These are phyloP conservation scores for Phytophthora chlamydospora DNA, from an alignment of 352 stramenopile genomes.

Conservation along the genomic window DNA sequence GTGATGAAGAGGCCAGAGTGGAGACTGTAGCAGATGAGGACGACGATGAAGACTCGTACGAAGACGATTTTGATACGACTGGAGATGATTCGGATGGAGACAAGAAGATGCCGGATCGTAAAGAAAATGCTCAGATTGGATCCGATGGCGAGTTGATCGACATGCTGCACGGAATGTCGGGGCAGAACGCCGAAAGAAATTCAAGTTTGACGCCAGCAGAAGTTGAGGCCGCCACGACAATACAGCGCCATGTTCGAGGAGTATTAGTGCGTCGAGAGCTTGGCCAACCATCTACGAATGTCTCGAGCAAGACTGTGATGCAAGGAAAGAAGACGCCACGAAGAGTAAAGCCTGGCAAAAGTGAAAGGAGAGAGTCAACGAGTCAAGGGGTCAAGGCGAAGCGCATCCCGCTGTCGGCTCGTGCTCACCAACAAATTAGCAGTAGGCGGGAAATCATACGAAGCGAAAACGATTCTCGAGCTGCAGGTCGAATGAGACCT, in stretches of 20 bases:
- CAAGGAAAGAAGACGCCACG: background rate
- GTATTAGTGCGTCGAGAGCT: slow-evolving; percentile 10
- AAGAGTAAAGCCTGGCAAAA: background rate
- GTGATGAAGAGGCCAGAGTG: background rate
- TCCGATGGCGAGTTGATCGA: slow-evolving; percentile 53
- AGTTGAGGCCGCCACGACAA: slow-evolving; percentile 30
- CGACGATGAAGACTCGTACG: slow-evolving; percentile 39
- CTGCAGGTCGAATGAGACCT: background rate
- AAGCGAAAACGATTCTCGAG: background rate
- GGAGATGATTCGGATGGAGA: slow-evolving; percentile 14
- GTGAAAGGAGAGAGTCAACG: background rate
- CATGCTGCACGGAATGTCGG: slow-evolving; percentile 37
- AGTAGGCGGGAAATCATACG: background rate
- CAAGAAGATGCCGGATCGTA: slow-evolving; percentile 15
- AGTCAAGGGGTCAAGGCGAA: slow-evolving; percentile 5
- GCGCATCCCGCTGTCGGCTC: slow-evolving; percentile 5
- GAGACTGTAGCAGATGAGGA: slow-evolving; percentile 8
- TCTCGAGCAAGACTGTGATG: background rate
- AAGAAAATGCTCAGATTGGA: slow-evolving; percentile 11
- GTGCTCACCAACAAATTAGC: slow-evolving; percentile 11
- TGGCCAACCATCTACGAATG: background rate
- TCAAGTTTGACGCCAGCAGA: slow-evolving; percentile 2
- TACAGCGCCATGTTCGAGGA: slow-evolving; percentile 36
- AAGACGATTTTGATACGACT: slow-evolving; percentile 53
- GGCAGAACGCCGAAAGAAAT: slow-evolving; percentile 1